phyloP scores from a whole-genome alignment of 1,139 yeast species.

The Debaryomyces nepalensis region DNA sequence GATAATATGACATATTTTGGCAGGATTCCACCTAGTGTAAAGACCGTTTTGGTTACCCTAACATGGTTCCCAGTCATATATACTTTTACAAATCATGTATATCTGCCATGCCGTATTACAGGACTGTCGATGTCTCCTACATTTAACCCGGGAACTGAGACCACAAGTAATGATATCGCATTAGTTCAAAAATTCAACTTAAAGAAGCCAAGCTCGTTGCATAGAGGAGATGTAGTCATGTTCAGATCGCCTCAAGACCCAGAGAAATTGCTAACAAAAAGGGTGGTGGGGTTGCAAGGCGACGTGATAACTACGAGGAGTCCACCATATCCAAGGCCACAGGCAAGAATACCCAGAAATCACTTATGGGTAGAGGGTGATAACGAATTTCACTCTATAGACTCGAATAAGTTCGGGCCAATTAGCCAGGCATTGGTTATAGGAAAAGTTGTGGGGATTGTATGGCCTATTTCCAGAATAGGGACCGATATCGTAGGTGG shows the following conservation, averaged over 20 bases:
- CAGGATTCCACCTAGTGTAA: constrained; percentile 17
- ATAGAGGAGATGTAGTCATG: constrained; percentile 74
- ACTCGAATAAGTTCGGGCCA: constrained; percentile 86
- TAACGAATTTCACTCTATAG: constrained; percentile 78
- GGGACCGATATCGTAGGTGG: constrained; percentile 37
- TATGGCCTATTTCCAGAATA: constrained; percentile 71
- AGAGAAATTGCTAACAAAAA: constrained; percentile 69
- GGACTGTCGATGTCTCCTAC: constrained; percentile 93
- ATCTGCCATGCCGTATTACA: constrained; percentile 74
- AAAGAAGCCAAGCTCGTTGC: constrained; percentile 48
- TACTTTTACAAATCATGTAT: constrained; percentile 70
- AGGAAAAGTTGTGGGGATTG: constrained; percentile 67
- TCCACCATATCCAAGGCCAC: constrained; percentile 64
- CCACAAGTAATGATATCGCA: constrained; percentile 67
- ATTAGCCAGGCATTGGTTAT: constrained; percentile 75
- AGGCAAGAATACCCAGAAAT: constrained; percentile 68
- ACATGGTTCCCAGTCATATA: constrained; percentile 83
- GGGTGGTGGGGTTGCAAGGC: constrained; percentile 77
- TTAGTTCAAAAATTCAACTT: constrained; percentile 69
- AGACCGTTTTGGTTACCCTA: constrained; percentile 35
- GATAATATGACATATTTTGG: constrained; percentile 13
- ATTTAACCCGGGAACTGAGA: constrained; percentile 65
- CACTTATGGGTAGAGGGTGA: constrained; percentile 97
- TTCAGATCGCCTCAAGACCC: constrained; percentile 83
- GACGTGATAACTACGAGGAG: constrained; percentile 64